Evolutionary conservation across 2,329 filamentous ascomycete genomes (phyloP).

Genomic region (Nigrograna mackinnonii): DNA sequence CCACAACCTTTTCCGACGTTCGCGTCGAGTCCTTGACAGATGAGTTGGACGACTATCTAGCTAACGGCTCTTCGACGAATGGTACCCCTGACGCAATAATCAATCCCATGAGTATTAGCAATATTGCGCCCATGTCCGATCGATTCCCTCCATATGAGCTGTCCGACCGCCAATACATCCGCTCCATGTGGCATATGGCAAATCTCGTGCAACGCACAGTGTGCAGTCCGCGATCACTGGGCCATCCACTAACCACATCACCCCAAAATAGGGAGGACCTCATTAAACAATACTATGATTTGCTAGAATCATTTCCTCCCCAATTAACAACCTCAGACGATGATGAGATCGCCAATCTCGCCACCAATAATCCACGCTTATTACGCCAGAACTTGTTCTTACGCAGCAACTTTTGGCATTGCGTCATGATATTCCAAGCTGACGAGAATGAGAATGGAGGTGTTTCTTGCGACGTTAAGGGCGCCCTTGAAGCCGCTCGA

Average conservation of each 20-base stretch:
- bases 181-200: slow-evolving; percentile 77
- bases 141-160: slow-evolving; percentile 44
- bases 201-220: slow-evolving; percentile 78
- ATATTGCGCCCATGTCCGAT: slow-evolving; percentile 46
- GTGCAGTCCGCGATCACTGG: slow-evolving; percentile 74
- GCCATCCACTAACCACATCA: slow-evolving; percentile 71
- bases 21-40: slow-evolving; percentile 73
- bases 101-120: slow-evolving; percentile 56
- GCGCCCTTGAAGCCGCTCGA: slow-evolving; percentile 74
- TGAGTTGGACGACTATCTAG: slow-evolving; percentile 66
- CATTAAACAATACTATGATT: slow-evolving; percentile 68
- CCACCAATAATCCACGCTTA: slow-evolving; percentile 65
- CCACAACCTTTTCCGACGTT: slow-evolving; percentile 78
- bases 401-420: slow-evolving; percentile 82
- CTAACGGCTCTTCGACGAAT: slow-evolving; percentile 58
- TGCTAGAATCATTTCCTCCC: slow-evolving; percentile 74
- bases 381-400: slow-evolving; percentile 77
- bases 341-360: slow-evolving; percentile 61
- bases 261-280: slow-evolving; percentile 71
- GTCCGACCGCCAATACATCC: slow-evolving; percentile 60
- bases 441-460: slow-evolving; percentile 64
- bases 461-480: slow-evolving; percentile 62
- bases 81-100: slow-evolving; percentile 45
- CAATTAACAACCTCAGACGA: slow-evolving; percentile 71
- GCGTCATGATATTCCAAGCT: slow-evolving; percentile 77